Conservation (phyloP, 2,329 filamentous ascomycete species). For the Cercospora zeina region DNA sequence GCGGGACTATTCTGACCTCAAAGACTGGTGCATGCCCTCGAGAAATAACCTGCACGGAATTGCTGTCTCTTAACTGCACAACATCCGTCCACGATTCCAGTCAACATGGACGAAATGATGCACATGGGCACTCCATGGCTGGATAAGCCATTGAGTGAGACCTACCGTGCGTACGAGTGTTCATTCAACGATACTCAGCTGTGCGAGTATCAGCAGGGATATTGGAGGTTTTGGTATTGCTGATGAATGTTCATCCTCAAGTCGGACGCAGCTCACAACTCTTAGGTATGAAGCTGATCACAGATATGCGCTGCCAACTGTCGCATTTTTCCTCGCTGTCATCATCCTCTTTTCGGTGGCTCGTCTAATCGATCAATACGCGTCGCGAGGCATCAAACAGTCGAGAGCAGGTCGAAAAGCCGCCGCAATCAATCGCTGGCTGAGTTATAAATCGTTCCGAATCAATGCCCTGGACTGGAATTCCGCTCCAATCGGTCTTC, state of each 20-base stretch:
- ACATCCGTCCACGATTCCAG: background rate
- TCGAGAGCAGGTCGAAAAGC: slow-evolving; percentile 29
- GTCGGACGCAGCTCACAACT: background rate
- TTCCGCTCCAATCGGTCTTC: slow-evolving; percentile 49
- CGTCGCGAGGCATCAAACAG: slow-evolving; percentile 20
- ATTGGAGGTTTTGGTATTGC: slow-evolving; percentile 52
- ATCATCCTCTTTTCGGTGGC: slow-evolving; percentile 52
- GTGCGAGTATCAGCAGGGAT: slow-evolving; percentile 48
- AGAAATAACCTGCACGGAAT: background rate
- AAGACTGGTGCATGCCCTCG: background rate
- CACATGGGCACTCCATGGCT: slow-evolving; percentile 41
- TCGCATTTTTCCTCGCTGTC: slow-evolving; percentile 54
- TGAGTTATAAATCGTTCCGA: slow-evolving; percentile 46
- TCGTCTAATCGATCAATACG: slow-evolving; percentile 39
- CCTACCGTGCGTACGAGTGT: slow-evolving; percentile 38
- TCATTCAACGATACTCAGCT: slow-evolving; percentile 43
- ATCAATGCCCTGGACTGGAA: slow-evolving; percentile 43
- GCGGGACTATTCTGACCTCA: background rate
- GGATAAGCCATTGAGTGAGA: slow-evolving; percentile 44
- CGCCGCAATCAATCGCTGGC: slow-evolving; percentile 43
- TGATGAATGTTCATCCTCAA: background rate
- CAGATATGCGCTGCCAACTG: slow-evolving; percentile 53
- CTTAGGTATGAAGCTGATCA: slow-evolving; percentile 57
- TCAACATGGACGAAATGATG: slow-evolving; percentile 23
- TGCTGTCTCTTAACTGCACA: background rate